A percentile compares a stretch with the other conserved stretches of the same genome.
These are phyloP conservation scores for Cercis canadensis DNA, from an alignment of 306 rosid species.

Conservation along the genomic window DNA sequence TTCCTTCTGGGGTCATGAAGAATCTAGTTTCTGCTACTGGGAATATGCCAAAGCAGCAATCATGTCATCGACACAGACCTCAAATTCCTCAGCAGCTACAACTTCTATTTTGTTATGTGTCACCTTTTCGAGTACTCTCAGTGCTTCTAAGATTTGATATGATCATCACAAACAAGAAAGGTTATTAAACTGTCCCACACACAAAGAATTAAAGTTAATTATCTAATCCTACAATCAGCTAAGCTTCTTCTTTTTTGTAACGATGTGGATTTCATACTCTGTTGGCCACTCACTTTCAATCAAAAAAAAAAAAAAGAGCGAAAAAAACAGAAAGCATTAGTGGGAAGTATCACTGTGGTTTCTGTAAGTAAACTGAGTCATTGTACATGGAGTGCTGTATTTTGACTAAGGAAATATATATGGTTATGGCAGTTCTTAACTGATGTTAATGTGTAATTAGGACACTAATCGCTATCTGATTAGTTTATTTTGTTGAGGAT, in stretches of 20 bases:
- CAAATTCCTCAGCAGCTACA: constrained; percentile 36
- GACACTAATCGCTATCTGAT: constrained; percentile 28
- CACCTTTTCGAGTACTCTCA: too few species aligned
- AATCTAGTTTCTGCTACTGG: constrained; percentile 31
- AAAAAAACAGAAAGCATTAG: not conserved
- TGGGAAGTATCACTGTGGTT: not conserved
- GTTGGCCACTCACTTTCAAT: too few species aligned
- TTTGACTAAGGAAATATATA: not conserved
- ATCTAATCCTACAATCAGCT: too few species aligned
- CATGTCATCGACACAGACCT: constrained; percentile 26
- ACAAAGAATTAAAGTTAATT: too few species aligned
- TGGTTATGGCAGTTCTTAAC: not conserved
- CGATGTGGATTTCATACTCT: too few species aligned
- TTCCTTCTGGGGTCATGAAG: constrained; percentile 12
- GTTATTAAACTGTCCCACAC: too few species aligned
- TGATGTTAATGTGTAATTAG: constrained; percentile 17
- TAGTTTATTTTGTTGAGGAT: constrained; percentile 26
- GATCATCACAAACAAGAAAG: too few species aligned
- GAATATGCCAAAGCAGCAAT: constrained; percentile 47
- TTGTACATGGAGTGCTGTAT: not conserved
- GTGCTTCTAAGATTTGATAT: too few species aligned
- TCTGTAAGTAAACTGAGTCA: not conserved
- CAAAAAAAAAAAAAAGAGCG: too few species aligned
- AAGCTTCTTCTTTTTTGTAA: too few species aligned
- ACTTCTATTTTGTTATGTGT: too few species aligned